These are phyloP conservation scores for Pythium coloratum DNA, from an alignment of 352 stramenopile species.

Conservation along the genomic window DNA sequence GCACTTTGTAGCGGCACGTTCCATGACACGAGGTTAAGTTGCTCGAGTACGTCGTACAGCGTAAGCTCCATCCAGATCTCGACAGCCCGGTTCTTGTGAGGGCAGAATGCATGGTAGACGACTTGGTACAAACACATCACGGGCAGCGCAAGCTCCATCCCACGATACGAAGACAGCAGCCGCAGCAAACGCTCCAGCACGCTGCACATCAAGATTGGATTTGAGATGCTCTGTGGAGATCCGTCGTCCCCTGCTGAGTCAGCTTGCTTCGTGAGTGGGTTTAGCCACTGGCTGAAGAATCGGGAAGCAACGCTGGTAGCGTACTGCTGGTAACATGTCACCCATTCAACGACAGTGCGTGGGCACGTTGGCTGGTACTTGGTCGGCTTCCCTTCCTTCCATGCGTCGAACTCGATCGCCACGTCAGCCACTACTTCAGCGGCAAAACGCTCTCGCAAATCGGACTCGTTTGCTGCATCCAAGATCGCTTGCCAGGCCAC, in stretches of 20 bases:
- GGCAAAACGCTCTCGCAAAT: conserved; percentile 40
- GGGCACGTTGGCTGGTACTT: conserved; percentile 26
- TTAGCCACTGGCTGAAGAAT: conserved; percentile 55
- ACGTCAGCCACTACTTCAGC: conserved; percentile 19
- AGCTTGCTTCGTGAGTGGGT: conserved; percentile 27
- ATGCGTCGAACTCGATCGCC: conserved; percentile 52
- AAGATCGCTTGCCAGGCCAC: conserved; percentile 56
- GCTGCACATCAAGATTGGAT: conserved; percentile 46
- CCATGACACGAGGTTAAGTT: conserved; percentile 41
- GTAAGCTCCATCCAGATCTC: conserved; percentile 61
- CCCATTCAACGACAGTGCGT: conserved; percentile 38
- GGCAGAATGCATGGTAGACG: conserved; percentile 40
- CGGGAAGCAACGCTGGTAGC: conserved; percentile 37
- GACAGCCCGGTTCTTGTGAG: conserved; percentile 32
- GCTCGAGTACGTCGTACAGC: conserved; percentile 49
- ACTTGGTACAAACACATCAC: conserved; percentile 55
- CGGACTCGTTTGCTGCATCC: conserved; percentile 39
- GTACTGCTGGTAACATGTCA: conserved; percentile 48
- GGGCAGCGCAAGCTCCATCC: conserved; percentile 39
- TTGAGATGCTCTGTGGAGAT: conserved; percentile 32
- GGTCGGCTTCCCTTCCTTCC: conserved; percentile 40
- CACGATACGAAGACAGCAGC: conserved; percentile 35
- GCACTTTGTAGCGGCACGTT: conserved; percentile 52
- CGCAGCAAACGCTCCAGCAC: conserved; percentile 51
- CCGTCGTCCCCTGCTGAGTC: neutral